Base-by-base conservation (phyloP, 805 yeast species). In the Candida pseudoglaebosa region DNA sequence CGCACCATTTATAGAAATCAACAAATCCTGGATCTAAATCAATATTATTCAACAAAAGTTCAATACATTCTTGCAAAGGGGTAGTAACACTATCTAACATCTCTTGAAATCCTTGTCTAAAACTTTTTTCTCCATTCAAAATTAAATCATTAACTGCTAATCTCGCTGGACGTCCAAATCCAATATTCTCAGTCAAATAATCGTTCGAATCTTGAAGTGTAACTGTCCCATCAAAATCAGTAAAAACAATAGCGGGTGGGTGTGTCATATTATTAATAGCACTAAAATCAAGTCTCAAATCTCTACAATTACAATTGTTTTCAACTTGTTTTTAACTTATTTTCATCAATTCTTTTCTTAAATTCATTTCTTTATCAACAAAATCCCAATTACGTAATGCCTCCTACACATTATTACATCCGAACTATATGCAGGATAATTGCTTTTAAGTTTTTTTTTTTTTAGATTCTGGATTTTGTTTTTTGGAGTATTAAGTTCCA, bases 221-320 rank as follows among this genome's bases (percentile, higher is more conserved):
- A 47, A 93, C 93, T 2, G 99, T 93, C 20, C 99, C 99, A 59
- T 93, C 99, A 79, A 95, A 93, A 61, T 93, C 99, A 31, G 97
- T 85, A 70, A 93, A 93, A 31, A 93, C 84, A 53, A 93, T 88
- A 34, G 95, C 91, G 36, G 62, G 64, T 19, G 62, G 58, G 4
- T 26, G 13, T 17, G 39, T 17, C 32, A 19, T 28, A 4, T 17
- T 26, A 13, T 13, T 10, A 26, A 22, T 8, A 22, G 12, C 8
- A 8, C 10, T 22, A 8, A 22, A 22, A 22, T 12, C n/a, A n/a
- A n/a, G n/a, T n/a, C n/a, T n/a, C n/a, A n/a, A n/a, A n/a, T n/a
- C n/a, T n/a, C n/a, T n/a, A n/a, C n/a, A n/a, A n/a, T n/a, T n/a
- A n/a, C n/a, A n/a, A n/a, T n/a, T n/a, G n/a, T n/a, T n/a, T n/a